Percentiles rank a stretch among this genome's conserved stretches.
These are phyloP conservation scores for Monilinia fructicola DNA, from an alignment of 2,329 filamentous ascomycete species.

Conservation along the genomic window DNA sequence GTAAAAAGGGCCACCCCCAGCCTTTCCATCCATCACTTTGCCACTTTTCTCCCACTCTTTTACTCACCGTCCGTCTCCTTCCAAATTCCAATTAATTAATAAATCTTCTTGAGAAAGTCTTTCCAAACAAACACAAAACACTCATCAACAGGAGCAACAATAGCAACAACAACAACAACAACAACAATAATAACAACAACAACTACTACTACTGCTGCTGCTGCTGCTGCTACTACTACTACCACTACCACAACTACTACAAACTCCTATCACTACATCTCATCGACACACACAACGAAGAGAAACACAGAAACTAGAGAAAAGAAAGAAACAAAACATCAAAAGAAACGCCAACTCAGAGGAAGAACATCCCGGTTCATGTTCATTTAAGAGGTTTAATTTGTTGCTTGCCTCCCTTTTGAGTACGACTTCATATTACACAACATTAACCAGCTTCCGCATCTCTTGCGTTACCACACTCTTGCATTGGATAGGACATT, in stretches of 20 bases:
- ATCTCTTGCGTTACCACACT: constrained; percentile 27
- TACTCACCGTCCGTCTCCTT: constrained; percentile 12
- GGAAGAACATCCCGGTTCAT: neutral
- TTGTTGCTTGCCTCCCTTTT: constrained; percentile 27
- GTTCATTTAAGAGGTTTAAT: constrained; percentile 31
- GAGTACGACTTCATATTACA: constrained; percentile 19
- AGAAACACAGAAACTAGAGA: too few relatives aligned
- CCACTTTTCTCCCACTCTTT: constrained; percentile 19
- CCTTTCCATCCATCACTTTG: constrained; percentile 5
- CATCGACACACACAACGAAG: too few relatives aligned
- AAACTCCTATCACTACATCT: too few relatives aligned
- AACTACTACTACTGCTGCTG: neutral
- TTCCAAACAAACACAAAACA: neutral
- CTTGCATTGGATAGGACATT: constrained; percentile 28
- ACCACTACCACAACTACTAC: too few relatives aligned
- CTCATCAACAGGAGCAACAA: neutral
- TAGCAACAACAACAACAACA: neutral
- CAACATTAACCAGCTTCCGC: constrained; percentile 17
- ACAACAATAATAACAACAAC: too few relatives aligned
- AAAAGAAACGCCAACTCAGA: constrained; percentile 27
- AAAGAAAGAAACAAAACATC: neutral
- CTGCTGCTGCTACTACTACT: too few relatives aligned
- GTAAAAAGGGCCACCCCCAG: constrained; percentile 9
- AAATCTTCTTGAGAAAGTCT: neutral
- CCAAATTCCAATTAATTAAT: too few relatives aligned